Percentiles rank a stretch among this genome's conserved stretches.
Evolutionary conservation across 1,284 basidiomycete species (phyloP).

Genomic region (Leccinum subspadiceum): DNA sequence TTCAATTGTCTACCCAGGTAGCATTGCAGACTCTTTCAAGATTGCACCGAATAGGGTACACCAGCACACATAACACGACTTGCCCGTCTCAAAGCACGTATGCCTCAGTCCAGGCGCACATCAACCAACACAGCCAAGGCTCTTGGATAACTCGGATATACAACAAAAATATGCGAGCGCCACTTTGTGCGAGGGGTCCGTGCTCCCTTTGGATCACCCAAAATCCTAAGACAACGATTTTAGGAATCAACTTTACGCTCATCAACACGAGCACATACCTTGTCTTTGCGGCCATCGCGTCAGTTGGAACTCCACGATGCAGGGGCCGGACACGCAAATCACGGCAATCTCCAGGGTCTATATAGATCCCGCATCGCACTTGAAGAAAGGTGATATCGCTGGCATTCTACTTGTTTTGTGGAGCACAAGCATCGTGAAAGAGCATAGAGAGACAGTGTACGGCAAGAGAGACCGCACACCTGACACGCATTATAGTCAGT

Average conservation of each 20-base stretch:
- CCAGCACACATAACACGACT: background rate
- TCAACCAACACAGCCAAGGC: background rate
- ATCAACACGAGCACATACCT: slow-evolving; percentile 14
- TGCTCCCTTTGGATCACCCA: slow-evolving; percentile 24
- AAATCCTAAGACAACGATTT: slow-evolving; percentile 15
- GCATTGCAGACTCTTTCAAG: background rate
- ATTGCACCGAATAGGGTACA: background rate
- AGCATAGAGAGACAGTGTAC: background rate
- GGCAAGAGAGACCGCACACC: background rate
- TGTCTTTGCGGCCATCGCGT: slow-evolving; percentile 16
- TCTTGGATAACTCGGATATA: background rate
- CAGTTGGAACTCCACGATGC: slow-evolving; percentile 24
- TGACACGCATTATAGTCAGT: slow-evolving; percentile 23
- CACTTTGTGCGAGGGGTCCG: background rate
- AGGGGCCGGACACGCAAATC: slow-evolving; percentile 23
- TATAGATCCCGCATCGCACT: slow-evolving; percentile 17
- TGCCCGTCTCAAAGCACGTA: too few relatives aligned
- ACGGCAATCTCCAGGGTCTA: slow-evolving; percentile 24
- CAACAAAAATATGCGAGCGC: background rate
- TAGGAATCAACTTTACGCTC: background rate
- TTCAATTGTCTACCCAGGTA: background rate
- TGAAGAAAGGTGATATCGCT: slow-evolving; percentile 18
- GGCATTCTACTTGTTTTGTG: slow-evolving; percentile 21
- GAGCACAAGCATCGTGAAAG: slow-evolving; percentile 16
- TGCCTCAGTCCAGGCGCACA: too few relatives aligned